Conservation (phyloP, 164 flowering plant genomes). For the Litsea cubeba region DNA sequence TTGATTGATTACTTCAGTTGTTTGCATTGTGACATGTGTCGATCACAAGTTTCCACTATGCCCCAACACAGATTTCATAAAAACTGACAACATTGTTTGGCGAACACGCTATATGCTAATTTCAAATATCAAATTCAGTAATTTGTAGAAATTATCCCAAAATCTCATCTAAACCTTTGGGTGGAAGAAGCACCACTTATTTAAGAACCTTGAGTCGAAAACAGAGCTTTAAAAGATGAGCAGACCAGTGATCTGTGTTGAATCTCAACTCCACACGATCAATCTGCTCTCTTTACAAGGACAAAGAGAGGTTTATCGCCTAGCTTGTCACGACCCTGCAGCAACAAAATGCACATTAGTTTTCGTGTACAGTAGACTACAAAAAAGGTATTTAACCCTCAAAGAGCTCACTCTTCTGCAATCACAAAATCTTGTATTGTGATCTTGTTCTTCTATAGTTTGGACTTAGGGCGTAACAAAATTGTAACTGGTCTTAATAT, state of each 20-base stretch:
- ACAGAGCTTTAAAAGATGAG: background rate
- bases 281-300: slow-evolving; percentile 3
- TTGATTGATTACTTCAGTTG: no score
- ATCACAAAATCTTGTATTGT: background rate
- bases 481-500: background rate
- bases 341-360: background rate
- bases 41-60: no score
- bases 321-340: slow-evolving; percentile 9
- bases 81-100: no score
- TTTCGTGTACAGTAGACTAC: background rate
- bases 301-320: slow-evolving; percentile 11
- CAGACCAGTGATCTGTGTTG: background rate
- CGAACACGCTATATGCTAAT: no score
- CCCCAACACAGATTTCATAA: no score
- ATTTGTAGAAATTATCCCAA: background rate
- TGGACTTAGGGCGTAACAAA: background rate
- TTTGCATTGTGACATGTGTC: no score
- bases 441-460: background rate
- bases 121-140: background rate
- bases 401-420: no score
- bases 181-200: background rate
- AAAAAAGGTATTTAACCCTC: background rate
- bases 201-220: background rate
- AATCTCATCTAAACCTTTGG: background rate
- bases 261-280: background rate